phyloP scores from a whole-genome alignment of 2,329 filamentous ascomycete genomes.

The Aspergillus eucalypticola region DNA sequence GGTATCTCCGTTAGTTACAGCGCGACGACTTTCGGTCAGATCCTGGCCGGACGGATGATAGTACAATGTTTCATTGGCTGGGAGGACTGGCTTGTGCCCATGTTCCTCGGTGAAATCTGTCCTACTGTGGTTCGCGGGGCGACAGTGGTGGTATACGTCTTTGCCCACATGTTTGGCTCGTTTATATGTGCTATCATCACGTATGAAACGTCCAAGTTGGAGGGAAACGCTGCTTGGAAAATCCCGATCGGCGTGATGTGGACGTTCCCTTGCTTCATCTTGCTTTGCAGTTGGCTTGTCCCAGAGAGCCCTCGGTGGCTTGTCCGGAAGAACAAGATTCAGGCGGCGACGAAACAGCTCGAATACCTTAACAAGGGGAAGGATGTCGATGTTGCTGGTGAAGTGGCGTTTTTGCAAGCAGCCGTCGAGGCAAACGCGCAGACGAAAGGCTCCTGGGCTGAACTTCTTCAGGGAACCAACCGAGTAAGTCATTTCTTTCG shows the following conservation, averaged over 20 bases:
- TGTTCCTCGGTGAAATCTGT: not conserved
- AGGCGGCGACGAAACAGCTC: not conserved
- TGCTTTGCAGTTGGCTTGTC: not conserved
- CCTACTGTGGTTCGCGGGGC: not conserved
- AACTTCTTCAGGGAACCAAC: slow-evolving; percentile 1
- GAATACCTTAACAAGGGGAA: not conserved
- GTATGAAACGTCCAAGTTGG: slow-evolving; percentile 1
- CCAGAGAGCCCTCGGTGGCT: slow-evolving; percentile 5
- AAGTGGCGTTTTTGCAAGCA: not conserved
- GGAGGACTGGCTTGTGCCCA: slow-evolving; percentile 4
- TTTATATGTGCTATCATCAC: not conserved
- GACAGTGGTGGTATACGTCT: not conserved
- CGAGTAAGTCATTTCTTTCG: not conserved
- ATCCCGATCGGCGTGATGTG: slow-evolving; percentile 1
- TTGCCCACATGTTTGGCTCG: not conserved
- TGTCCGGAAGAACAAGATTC: not conserved
- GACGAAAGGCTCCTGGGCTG: not conserved
- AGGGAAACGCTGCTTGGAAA: not conserved
- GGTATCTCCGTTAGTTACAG: not conserved
- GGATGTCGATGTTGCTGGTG: not conserved
- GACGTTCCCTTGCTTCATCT: not conserved
- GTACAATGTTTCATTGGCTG: slow-evolving; percentile 5
- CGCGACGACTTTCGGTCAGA: not conserved
- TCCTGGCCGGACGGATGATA: slow-evolving; percentile 2
- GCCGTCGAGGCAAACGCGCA: not conserved